Evolutionary conservation across 2,329 filamentous ascomycete species (phyloP), one percentile per base, ranked within the genome.

Genomic region (Penicillium sp.): DNA sequence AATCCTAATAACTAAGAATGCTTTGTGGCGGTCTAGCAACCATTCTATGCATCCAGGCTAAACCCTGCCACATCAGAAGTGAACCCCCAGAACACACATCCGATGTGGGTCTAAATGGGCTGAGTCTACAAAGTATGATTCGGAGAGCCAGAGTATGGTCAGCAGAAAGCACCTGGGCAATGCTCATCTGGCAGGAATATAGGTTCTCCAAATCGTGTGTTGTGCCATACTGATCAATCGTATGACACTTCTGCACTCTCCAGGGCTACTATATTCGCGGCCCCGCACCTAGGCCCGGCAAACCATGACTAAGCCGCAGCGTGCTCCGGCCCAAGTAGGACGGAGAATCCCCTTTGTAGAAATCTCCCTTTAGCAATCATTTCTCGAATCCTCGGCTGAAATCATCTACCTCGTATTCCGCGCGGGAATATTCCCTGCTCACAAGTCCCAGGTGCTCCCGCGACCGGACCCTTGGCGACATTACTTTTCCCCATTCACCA

Each of bases 261-360:
- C 9, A 15, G 16, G 23, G 39, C 19, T 10, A 15, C n/a, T 34
- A n/a, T n/a, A 33, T 23, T 13, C 19, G 29, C 13, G 11, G 44
- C 44, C 44, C 29, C 45, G 29, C 45, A 23, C 7, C 34, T 25
- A 29, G 43, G 19, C 44, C n/a, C 36, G 27, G 33, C n/a, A n/a
- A 36, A 36, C 25, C 31, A 59, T 63, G 56, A 63, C 59, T 63
- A 63, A 63, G 59, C 61, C 39, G 40, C 38, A 29, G 19, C 23
- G 19, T 31, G 27, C 21, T 23, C 34, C n/a, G 48, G 48, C 44
- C 33, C 25, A 33, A 29, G 43, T 16, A 41, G 43, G 27, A 59
- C 53, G 38, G 29, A 7, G 46, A 51, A n/a, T 47, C 45, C 49
- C 38, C 31, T 53, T 49, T 8, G 16, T 47, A 25, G 8, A n/a